Evolutionary conservation across 176 grass and related monocot genomes (phyloP).

Genomic region (Carex scoparia): DNA sequence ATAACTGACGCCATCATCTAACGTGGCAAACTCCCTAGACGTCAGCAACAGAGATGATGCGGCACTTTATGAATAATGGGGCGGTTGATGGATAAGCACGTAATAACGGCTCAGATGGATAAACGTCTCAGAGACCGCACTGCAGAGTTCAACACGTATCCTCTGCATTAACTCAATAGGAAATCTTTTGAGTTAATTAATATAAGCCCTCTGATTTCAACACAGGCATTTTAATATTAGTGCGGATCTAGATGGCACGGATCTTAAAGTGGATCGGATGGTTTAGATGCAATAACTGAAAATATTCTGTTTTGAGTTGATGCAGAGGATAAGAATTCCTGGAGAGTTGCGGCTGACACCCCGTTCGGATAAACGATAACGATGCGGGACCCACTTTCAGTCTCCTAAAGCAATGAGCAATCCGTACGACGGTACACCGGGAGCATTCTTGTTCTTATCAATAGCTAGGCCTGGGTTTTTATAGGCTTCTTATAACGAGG

Average conservation of each 20-base stretch:
- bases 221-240: no score
- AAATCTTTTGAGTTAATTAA: no score
- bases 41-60: background rate
- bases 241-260: no score
- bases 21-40: background rate
- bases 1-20: background rate
- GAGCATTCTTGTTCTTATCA: background rate
- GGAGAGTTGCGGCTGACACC: background rate
- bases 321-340: no score
- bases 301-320: no score
- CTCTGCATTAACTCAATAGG: no score
- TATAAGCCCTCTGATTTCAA: no score
- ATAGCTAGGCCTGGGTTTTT: background rate
- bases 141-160: no score
- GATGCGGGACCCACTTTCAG: background rate
- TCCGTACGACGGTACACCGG: background rate
- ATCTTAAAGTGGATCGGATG: no score
- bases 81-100: slow-evolving; percentile 24
- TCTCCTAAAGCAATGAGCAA: background rate
- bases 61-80: background rate
- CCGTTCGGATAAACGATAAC: background rate
- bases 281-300: no score
- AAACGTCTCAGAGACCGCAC: background rate
- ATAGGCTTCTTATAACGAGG: slow-evolving; percentile 4
- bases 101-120: background rate